These are phyloP conservation scores for Fremontodendron californicum DNA, from an alignment of 345 rosid genomes.

Conservation along the genomic window DNA sequence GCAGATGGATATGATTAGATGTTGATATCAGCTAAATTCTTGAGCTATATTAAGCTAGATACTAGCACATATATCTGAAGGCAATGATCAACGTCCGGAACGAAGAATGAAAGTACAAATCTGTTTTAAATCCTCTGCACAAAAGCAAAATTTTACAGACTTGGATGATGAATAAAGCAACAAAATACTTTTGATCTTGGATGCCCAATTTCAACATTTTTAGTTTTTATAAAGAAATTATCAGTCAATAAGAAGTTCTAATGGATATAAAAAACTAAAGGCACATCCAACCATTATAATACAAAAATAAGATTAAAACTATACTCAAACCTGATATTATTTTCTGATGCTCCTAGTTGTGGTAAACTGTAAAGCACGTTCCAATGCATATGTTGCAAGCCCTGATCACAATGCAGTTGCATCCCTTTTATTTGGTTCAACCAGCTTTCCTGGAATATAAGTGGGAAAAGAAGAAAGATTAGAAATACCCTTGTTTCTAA, in stretches of 20 bases:
- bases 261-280: neutral
- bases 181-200: neutral
- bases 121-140: neutral
- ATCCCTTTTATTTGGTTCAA: slow-evolving; percentile 67
- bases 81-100: too few species aligned
- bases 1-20: neutral
- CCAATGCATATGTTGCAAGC: slow-evolving; percentile 54
- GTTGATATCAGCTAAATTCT: neutral
- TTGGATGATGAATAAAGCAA: neutral
- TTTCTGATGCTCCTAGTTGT: slow-evolving; percentile 33
- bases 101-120: neutral
- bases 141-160: neutral
- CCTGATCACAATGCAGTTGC: slow-evolving; percentile 73
- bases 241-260: neutral
- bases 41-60: neutral
- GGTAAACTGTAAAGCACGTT: slow-evolving; percentile 35
- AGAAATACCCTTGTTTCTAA: neutral
- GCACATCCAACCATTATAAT: neutral
- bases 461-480: slow-evolving; percentile 11
- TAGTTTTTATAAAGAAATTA: neutral
- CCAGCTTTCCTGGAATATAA: slow-evolving; percentile 63
- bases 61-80: neutral
- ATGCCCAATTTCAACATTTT: neutral
- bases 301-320: slow-evolving; percentile 2
- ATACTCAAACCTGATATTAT: slow-evolving; percentile 40